phyloP scores from a whole-genome alignment of 805 yeast genomes.

The Metschnikowia vanudenii region DNA sequence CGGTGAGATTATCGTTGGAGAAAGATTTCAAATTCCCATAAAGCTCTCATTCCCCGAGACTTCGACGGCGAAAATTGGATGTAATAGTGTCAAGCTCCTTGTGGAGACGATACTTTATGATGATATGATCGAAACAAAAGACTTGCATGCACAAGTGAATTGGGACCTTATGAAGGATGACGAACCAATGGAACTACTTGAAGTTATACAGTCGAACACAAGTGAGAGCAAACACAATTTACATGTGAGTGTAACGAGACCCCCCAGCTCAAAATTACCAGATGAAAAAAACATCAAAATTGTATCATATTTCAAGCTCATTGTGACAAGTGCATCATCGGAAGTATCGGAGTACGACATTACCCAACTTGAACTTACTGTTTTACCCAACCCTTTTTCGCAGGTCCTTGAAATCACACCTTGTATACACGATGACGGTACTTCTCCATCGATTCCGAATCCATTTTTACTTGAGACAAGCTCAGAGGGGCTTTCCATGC shows the following conservation, averaged over 20 bases:
- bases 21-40: conserved; percentile 26
- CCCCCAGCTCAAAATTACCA: conserved; percentile 19
- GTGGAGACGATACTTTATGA: conserved; percentile 22
- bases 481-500: conserved; percentile 24
- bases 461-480: conserved; percentile 30
- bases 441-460: conserved; percentile 33
- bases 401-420: conserved; percentile 28
- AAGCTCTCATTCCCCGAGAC: conserved; percentile 19
- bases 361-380: conserved; percentile 22
- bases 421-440: conserved; percentile 22
- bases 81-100: conserved; percentile 23
- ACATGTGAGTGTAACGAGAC: conserved; percentile 24
- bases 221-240: conserved; percentile 16
- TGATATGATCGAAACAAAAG: conserved; percentile 17
- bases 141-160: conserved; percentile 23
- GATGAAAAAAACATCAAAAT: conserved; percentile 12
- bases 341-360: conserved; percentile 28
- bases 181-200: conserved; percentile 30
- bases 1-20: conserved; percentile 29
- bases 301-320: conserved; percentile 25
- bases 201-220: conserved; percentile 12
- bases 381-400: conserved; percentile 27
- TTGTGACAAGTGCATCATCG: conserved; percentile 22
- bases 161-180: conserved; percentile 43
- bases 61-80: conserved; percentile 16